Base-by-base conservation (phyloP, 2,329 filamentous ascomycete species). In the Sclerotinia sclerotiorum region DNA sequence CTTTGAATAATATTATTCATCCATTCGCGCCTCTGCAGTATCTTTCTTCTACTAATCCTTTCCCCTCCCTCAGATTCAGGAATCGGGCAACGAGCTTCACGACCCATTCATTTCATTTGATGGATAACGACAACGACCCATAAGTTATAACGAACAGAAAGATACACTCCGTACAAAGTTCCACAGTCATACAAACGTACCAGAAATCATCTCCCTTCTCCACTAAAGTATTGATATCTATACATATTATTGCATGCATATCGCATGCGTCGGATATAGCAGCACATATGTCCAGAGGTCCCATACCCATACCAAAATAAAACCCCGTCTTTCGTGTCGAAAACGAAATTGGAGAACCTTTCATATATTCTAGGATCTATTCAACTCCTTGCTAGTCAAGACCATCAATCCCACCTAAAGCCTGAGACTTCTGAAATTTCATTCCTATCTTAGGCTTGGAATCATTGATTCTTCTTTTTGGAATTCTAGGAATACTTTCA, bases 41-140 rank as follows among this genome's bases (percentile, higher is more conserved):
- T 58, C 55, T 11, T 3, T 21, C n/a, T 27, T 42, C 6, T n/a
- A 44, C 44, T 58, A 58, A 58, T 58, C 32, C 48, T 44, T 35
- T 21, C 42, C 19, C 15, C 42, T 27, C 35, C 13, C 44, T 42
- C 15, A 51, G 15, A 51, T 62, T 11, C 19, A 39, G 29, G 29
- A 39, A 27, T 35, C 29, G 46, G 11, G 11, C 58, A 24, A 51
- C 29, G 29, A 51, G 39, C 32, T 35, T 51, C 19, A 24, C 13
- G 21, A 21, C 21, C 32, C 21, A 39, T 62, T 21, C 27, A 21
- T 35, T 27, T 2, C n/a, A 39, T 39, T 62, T 51, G 60, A 62
- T 42, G 60, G 46, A 62, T 62, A 62, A 62, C 60, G 60, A 62
- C 60, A 39, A 39, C 60, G 60, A 51, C 46, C 46, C 32, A 62